phyloP scores from a whole-genome alignment of 73 alveolate genomes.

The Paramecium sexaurelia region DNA sequence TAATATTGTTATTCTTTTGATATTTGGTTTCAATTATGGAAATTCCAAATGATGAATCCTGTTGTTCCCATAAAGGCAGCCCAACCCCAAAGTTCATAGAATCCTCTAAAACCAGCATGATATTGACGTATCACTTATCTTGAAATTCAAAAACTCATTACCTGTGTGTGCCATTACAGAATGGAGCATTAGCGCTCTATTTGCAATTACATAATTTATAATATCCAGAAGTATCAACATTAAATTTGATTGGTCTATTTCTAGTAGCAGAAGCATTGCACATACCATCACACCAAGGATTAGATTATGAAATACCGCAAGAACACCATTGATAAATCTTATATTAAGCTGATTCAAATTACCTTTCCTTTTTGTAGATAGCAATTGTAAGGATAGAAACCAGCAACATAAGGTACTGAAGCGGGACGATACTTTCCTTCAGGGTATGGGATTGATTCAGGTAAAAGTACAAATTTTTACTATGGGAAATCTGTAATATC shows the following conservation, averaged over 20 bases:
- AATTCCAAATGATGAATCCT: constrained; percentile 77
- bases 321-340: constrained; percentile 77
- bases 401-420: constrained; percentile 83
- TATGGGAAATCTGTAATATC: constrained; percentile 92
- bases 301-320: constrained; percentile 83
- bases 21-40: constrained; percentile 20
- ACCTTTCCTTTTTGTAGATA: constrained; percentile 85
- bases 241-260: constrained; percentile 85
- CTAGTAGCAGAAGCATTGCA: constrained; percentile 87
- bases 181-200: constrained; percentile 91
- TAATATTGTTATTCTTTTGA: neutral
- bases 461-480: constrained; percentile 27
- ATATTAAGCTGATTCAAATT: neutral
- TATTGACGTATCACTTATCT: constrained; percentile 69
- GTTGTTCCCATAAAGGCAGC: constrained; percentile 82
- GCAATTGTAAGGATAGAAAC: constrained; percentile 83
- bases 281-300: constrained; percentile 90
- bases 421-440: constrained; percentile 93
- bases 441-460: constrained; percentile 67
- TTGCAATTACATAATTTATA: constrained; percentile 91
- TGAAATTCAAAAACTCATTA: constrained; percentile 26
- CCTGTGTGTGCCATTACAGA: constrained; percentile 92
- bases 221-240: constrained; percentile 87
- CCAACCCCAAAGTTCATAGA: constrained; percentile 88
- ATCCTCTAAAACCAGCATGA: constrained; percentile 81